Percentiles rank a stretch among this genome's conserved stretches.
Conservation (phyloP, 306 rosid genomes). For the Cucurbita maxima region DNA sequence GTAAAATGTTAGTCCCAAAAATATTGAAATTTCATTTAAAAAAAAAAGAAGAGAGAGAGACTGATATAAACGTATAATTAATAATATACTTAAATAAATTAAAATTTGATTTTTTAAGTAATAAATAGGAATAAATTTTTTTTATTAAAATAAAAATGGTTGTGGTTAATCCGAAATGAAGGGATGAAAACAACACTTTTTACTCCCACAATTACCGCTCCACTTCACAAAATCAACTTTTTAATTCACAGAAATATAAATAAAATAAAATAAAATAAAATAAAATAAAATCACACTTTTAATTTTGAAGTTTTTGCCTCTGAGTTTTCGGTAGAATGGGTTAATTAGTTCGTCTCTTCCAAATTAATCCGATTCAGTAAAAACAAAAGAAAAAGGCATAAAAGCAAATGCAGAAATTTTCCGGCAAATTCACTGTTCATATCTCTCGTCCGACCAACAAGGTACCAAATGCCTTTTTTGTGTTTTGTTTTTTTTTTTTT, state of each 20-base stretch:
- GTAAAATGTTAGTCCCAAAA: too few species aligned
- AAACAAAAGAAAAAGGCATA: not conserved
- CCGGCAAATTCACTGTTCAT: not conserved
- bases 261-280: too few species aligned
- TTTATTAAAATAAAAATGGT: not conserved
- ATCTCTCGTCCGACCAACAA: not conserved
- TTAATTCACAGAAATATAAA: slow-evolving; percentile 3
- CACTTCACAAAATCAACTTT: slow-evolving; percentile 4
- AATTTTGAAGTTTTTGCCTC: not conserved
- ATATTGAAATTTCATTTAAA: too few species aligned
- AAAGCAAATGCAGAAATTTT: not conserved
- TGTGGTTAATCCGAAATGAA: not conserved
- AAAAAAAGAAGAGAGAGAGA: too few species aligned
- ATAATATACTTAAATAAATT: too few species aligned
- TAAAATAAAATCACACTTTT: not conserved
- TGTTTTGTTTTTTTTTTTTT: not conserved
- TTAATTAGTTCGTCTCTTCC: not conserved
- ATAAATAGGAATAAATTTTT: too few species aligned
- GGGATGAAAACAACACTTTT: not conserved
- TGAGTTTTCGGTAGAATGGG: not conserved
- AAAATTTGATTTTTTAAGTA: too few species aligned
- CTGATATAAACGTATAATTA: too few species aligned
- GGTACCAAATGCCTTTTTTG: slow-evolving; percentile 1
- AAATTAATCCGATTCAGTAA: not conserved
- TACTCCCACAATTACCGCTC: slow-evolving; percentile 21